Evolutionary conservation across 2,329 filamentous ascomycete genomes (phyloP), one percentile per base, ranked within the genome.

Genomic region (Curvularia sp.): DNA sequence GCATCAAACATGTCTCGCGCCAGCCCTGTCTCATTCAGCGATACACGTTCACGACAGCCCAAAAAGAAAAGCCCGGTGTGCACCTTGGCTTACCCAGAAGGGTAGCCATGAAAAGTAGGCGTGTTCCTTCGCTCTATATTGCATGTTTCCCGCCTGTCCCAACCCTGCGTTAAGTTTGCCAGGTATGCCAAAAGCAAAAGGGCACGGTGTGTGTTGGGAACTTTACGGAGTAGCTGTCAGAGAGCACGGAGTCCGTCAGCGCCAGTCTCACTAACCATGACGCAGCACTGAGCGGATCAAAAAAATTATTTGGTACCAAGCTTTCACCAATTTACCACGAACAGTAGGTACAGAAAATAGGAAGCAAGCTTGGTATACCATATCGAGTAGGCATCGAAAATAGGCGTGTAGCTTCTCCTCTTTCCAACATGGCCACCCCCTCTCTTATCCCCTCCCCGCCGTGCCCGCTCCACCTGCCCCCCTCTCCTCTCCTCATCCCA

Each of bases 51-150:
- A n/a, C 22, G 31, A 22, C 47, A 39, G 9, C 20, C 13, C 9
- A 58, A 58, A 58, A 58, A 46, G 38, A 58, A 54, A 35, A 12
- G 9, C 22, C 8, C 24, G 15, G 15, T 39, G 22, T 20, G 35
- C 48, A 41, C 33, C 48, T 50, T 50, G 48, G 22, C 33, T 41
- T 38, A 38, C 51, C 39, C 31, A 54, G 51, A 38, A 39, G 10
- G 55, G 51, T n/a, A 58, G 42, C 39, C 47, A 31, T 58, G 22
- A 46, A 58, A 58, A 58, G 47, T 42, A 58, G 56, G 56, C 56
- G 52, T 31, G 47, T 50, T 58, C 56, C 52, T 55, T 55, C 56
- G 52, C 52, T 51, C 51, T 41, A 51, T 55, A 47, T 51, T 47
- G 52, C 56, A 49, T 31, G 28, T 54, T 41, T 8, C 26, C 33